Evolutionary conservation across 2,329 filamentous ascomycete genomes (phyloP).

Genomic region (Karstenula rhodostoma): DNA sequence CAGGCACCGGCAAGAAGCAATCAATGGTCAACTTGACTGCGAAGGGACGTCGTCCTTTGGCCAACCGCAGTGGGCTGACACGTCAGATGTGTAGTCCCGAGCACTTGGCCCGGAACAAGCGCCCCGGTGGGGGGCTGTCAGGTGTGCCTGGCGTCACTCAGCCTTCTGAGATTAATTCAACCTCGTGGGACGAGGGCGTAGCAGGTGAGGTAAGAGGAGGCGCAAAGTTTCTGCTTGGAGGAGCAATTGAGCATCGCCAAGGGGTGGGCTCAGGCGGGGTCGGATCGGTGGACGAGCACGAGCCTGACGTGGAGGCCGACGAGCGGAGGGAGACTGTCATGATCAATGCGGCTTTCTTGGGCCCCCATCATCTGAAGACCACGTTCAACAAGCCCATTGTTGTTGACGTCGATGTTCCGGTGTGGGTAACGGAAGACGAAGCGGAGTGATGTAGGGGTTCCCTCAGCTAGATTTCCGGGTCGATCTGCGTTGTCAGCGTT

Average conservation of each 20-base stretch:
- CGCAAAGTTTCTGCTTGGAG: conserved; percentile 26
- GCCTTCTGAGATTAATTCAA: conserved; percentile 34
- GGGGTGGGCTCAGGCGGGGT: conserved; percentile 26
- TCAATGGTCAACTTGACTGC: conserved; percentile 69
- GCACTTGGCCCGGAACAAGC: conserved; percentile 17
- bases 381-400: conserved; percentile 81
- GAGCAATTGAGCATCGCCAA: conserved; percentile 26
- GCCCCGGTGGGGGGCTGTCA: conserved; percentile 29
- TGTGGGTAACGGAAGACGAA: conserved; percentile 53
- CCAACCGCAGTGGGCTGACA: conserved; percentile 38
- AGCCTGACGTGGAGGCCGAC: conserved; percentile 31
- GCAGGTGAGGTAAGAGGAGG: conserved; percentile 32
- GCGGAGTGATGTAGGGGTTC: conserved; percentile 25
- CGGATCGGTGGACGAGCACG: conserved; percentile 20
- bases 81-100: conserved; percentile 31
- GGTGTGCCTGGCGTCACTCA: conserved; percentile 25
- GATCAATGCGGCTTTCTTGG: conserved; percentile 80
- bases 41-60: conserved; percentile 46
- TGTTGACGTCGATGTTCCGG: conserved; percentile 78
- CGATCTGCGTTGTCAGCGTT: conserved; percentile 33
- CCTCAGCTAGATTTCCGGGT: conserved; percentile 21
- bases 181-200: conserved; percentile 29
- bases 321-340: conserved; percentile 74
- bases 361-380: conserved; percentile 66
- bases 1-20: conserved; percentile 65